Conservation (phyloP, 805 yeast genomes). For the Saccharomycopsis synnaedendra region DNA sequence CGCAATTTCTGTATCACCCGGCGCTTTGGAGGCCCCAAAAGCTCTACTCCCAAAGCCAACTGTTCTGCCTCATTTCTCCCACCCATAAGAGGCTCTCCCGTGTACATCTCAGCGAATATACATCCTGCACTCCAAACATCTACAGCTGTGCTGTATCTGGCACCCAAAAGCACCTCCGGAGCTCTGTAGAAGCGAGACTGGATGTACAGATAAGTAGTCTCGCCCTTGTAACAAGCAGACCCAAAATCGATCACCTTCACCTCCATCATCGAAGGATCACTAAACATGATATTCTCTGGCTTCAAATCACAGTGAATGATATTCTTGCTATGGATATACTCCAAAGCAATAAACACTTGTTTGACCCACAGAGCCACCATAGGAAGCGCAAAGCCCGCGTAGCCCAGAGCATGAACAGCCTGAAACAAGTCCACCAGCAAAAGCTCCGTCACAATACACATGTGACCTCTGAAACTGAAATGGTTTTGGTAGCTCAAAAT, state of each 20-base stretch:
- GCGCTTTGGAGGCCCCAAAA: slow-evolving; percentile 73
- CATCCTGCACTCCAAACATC: slow-evolving; percentile 92
- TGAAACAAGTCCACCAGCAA: slow-evolving; percentile 60
- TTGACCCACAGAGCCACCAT: slow-evolving; percentile 34
- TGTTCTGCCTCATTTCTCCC: slow-evolving; percentile 79
- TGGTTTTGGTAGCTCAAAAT: slow-evolving; percentile 53
- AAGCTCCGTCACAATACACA: slow-evolving; percentile 70
- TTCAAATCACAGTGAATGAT: slow-evolving; percentile 80
- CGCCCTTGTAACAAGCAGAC: slow-evolving; percentile 45
- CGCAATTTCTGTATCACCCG: slow-evolving; percentile 29
- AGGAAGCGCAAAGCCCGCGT: slow-evolving; percentile 34
- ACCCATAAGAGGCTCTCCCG: slow-evolving; percentile 78
- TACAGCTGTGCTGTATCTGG: slow-evolving; percentile 64
- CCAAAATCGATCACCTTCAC: slow-evolving; percentile 80
- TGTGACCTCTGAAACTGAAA: slow-evolving; percentile 70
- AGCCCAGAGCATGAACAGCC: slow-evolving; percentile 36
- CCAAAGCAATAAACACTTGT: slow-evolving; percentile 49
- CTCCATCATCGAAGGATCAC: slow-evolving; percentile 28
- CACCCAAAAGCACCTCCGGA: slow-evolving; percentile 65
- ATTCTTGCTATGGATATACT: slow-evolving; percentile 41
- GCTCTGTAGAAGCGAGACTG: slow-evolving; percentile 76
- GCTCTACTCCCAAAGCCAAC: slow-evolving; percentile 56
- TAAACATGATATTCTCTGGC: slow-evolving; percentile 71
- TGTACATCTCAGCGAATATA: slow-evolving; percentile 77
- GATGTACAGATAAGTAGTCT: slow-evolving; percentile 70